Evolutionary conservation across 108 stramenopile genomes (phyloP).

Genomic region (Stephanodiscus triporus): DNA sequence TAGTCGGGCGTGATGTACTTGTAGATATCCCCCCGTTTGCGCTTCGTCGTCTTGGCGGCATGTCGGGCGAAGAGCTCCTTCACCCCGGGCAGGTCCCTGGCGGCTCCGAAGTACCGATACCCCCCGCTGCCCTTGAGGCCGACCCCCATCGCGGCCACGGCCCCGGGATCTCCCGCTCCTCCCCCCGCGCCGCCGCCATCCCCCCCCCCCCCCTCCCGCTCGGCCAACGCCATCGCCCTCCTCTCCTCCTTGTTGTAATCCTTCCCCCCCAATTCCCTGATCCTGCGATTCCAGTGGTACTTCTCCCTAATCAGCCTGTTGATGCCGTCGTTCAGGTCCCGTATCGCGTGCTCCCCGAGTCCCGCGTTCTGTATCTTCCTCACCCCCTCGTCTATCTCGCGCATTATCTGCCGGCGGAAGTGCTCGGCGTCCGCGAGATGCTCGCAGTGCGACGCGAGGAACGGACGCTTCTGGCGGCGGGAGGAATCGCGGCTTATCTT

Average conservation of each 20-base stretch:
- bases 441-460: slow-evolving; percentile 87
- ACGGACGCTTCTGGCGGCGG: slow-evolving; percentile 68
- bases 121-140: slow-evolving; percentile 66
- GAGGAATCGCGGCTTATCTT: slow-evolving; percentile 28
- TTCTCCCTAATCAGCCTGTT: slow-evolving; percentile 95
- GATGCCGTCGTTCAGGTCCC: slow-evolving; percentile 98
- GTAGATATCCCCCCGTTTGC: slow-evolving; percentile 80
- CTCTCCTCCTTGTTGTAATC: slow-evolving; percentile 83
- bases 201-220: slow-evolving; percentile 55
- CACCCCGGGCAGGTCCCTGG: slow-evolving; percentile 94
- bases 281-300: slow-evolving; percentile 93
- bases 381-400: slow-evolving; percentile 85
- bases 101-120: slow-evolving; percentile 95
- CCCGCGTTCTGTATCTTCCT: slow-evolving; percentile 93
- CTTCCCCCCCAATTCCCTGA: slow-evolving; percentile 83
- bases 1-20: slow-evolving; percentile 90
- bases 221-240: slow-evolving; percentile 60
- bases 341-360: slow-evolving; percentile 93
- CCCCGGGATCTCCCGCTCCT: slow-evolving; percentile 12
- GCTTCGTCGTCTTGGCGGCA: slow-evolving; percentile 62
- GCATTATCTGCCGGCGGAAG: slow-evolving; percentile 81
- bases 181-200: slow-evolving; percentile 34
- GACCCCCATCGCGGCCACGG: slow-evolving; percentile 42
- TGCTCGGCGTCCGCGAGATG: slow-evolving; percentile 78
- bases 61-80: slow-evolving; percentile 84